Evolutionary conservation across 163 green algal species (phyloP), one percentile per base, ranked within the genome.

Genomic region (Scenedesmus sp.): DNA sequence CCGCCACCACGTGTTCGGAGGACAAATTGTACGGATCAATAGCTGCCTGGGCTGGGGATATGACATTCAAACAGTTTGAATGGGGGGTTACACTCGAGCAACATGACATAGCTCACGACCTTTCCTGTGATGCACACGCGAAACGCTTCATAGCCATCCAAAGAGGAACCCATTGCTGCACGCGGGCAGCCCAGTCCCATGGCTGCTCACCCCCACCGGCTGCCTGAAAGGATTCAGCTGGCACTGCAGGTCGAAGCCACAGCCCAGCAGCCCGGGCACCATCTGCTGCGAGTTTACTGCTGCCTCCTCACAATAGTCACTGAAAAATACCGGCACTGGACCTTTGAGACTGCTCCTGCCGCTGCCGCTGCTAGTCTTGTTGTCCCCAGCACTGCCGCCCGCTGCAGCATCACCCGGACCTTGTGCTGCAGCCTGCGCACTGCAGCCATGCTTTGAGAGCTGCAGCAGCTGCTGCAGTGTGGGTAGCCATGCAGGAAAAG

Each of bases 251-350:
- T 73, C 52, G 55, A 23, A 88, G 52, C 73, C 26, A 66, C 82
- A 15, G 0, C 5, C 81, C 23, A 82, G 74, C n/a, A 74, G 73
- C 26, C 23, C 54, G 2, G 88, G 62, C 85, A 94, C 86, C 55
- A 94, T 77, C 84, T 67, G 82, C 77, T 59, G 66, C 70, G 57
- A 91, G 76, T 82, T 91, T 26, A 82, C 88, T 88, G 81, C 82
- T 52, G 94, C 94, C 59, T 96, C 94, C 64, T 95, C 92, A 85
- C 94, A 95, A 16, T 95, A 96, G 76, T 96, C 94, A 18, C 91
- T 96, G 74, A 94, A 91, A 23, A 94, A 1, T 5, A 91, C n/a
- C 9, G 86, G 86, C 34, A 54, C 13, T 77, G n/a, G 23, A 4
- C 10, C 79, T 23, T n/a, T 79, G 55, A 79, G 46, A 52, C 70